Evolutionary conservation across 2,329 filamentous ascomycete genomes (phyloP).

Genomic region (Fusarium sp.): DNA sequence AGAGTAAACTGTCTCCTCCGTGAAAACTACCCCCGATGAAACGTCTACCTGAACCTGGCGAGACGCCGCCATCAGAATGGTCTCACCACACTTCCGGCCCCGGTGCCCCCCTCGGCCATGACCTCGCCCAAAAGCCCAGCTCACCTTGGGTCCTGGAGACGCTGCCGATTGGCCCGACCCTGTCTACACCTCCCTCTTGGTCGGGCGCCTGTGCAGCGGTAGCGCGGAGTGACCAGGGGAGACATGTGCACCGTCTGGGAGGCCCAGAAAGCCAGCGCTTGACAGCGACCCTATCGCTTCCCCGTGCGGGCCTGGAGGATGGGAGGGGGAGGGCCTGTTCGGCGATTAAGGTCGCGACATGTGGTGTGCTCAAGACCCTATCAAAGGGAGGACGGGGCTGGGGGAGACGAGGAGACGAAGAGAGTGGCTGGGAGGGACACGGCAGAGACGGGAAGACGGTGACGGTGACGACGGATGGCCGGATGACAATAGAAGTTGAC

Average conservation of each 20-base stretch:
- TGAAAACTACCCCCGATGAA: constrained; percentile 4
- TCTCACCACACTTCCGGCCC: constrained; percentile 31
- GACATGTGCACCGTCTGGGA: not conserved
- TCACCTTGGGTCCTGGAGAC: constrained; percentile 17
- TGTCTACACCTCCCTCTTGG: constrained; percentile 9
- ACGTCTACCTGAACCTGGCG: constrained; percentile 24
- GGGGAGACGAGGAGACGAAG: constrained; percentile 6
- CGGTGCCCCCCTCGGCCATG: not conserved
- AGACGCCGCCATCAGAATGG: constrained; percentile 31
- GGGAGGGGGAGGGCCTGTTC: constrained; percentile 18
- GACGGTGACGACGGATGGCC: constrained; percentile 23
- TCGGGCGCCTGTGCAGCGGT: constrained; percentile 43
- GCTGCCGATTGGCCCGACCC: constrained; percentile 37
- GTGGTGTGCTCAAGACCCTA: constrained; percentile 42
- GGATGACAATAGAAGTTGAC: constrained; percentile 18
- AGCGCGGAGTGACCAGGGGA: constrained; percentile 16
- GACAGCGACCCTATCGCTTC: constrained; percentile 21
- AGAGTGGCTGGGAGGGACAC: constrained; percentile 15
- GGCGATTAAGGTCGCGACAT: constrained; percentile 41
- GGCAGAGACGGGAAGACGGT: constrained; percentile 12
- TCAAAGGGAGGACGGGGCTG: constrained; percentile 40
- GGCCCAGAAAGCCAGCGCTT: not conserved
- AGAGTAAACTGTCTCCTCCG: too few species aligned
- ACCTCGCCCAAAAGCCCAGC: not conserved
- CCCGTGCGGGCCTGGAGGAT: constrained; percentile 12